Conservation (phyloP, 176 grass and related monocot genomes). For the Zizania latifolia region DNA sequence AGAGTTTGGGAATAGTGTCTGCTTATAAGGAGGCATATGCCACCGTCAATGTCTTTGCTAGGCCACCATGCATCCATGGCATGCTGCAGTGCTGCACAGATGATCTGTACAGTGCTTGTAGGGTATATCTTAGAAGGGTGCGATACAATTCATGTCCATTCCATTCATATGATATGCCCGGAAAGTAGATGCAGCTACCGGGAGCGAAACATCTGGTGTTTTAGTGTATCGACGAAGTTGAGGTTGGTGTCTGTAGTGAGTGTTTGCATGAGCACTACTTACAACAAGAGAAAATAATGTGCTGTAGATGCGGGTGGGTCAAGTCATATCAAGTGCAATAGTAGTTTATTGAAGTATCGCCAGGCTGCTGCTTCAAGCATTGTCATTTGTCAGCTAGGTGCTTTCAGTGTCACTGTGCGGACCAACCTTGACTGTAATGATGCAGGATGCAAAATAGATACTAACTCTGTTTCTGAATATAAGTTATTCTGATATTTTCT, state of each 20-base stretch:
- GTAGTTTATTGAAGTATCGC: background rate
- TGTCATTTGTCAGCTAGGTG: background rate
- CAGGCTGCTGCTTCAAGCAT: conserved; percentile 11
- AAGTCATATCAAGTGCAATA: too few relatives aligned
- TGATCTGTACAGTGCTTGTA: background rate
- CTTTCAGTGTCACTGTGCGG: background rate
- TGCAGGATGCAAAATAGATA: background rate
- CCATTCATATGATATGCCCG: too few relatives aligned
- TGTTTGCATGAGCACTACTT: background rate
- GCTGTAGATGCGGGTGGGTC: too few relatives aligned
- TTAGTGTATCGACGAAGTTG: background rate
- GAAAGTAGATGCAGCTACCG: too few relatives aligned
- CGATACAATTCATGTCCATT: too few relatives aligned
- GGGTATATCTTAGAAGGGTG: too few relatives aligned
- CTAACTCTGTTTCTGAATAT: too few relatives aligned
- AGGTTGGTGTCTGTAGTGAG: background rate
- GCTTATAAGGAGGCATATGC: too few relatives aligned
- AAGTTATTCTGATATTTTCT: too few relatives aligned
- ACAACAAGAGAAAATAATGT: background rate
- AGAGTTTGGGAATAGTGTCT: too few relatives aligned
- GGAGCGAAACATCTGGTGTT: background rate
- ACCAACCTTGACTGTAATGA: conserved; percentile 18
- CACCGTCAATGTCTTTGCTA: background rate
- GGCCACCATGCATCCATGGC: conserved; percentile 4
- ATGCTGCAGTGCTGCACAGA: too few relatives aligned